Conservation (phyloP, 2,329 filamentous ascomycete genomes). For the Penicillium italicum region DNA sequence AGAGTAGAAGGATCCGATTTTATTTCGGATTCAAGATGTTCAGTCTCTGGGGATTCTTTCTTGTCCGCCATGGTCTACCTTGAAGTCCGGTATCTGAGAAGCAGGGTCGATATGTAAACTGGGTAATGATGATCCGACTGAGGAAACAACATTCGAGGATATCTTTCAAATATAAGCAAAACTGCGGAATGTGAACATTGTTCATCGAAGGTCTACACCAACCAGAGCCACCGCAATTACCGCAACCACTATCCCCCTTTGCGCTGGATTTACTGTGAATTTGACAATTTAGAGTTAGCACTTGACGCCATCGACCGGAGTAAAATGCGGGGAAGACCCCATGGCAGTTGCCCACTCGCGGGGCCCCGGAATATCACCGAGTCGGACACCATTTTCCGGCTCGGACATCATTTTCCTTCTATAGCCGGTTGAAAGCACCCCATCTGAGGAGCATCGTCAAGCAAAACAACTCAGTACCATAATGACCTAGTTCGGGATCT, state of each 20-base stretch:
- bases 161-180: not conserved
- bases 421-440: not conserved
- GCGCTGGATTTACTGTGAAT: no score
- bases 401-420: constrained; percentile 4
- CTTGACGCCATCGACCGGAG: not conserved
- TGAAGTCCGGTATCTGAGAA: no score
- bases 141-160: not conserved
- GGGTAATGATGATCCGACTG: not conserved
- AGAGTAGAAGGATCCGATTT: not conserved
- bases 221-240: not conserved
- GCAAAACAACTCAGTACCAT: not conserved
- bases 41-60: not conserved
- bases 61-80: not conserved
- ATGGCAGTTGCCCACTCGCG: not conserved
- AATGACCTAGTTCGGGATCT: not conserved
- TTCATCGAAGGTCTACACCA: not conserved
- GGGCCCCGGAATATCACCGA: not conserved
- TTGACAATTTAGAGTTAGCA: not conserved
- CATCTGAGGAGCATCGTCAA: not conserved
- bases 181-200: not conserved
- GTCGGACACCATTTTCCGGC: constrained; percentile 2
- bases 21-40: not conserved
- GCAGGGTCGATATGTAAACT: not conserved
- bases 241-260: not conserved
- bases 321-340: not conserved